Percentiles rank a stretch among this genome's conserved stretches.
phyloP scores from a whole-genome alignment of 305 asterid species.

The Solanum hybrid region DNA sequence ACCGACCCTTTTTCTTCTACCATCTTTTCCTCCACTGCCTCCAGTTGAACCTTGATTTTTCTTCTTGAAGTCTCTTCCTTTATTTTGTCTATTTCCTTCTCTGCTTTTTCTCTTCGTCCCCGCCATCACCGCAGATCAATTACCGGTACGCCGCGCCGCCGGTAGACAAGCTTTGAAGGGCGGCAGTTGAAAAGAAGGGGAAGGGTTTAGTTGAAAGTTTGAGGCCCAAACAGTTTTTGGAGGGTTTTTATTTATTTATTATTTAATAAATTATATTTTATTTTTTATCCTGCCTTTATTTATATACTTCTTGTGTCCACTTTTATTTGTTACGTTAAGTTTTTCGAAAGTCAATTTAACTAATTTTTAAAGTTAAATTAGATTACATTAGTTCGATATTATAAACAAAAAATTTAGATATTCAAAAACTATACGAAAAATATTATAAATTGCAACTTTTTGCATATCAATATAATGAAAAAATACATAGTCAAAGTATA shows the following conservation, averaged over 20 bases:
- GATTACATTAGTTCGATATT: too few relatives aligned
- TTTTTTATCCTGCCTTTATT: not conserved
- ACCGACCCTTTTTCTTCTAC: slow-evolving; percentile 37
- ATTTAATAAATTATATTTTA: not conserved
- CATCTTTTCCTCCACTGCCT: slow-evolving; percentile 14
- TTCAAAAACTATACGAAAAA: too few relatives aligned
- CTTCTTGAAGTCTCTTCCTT: slow-evolving; percentile 18
- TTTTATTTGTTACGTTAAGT: too few relatives aligned
- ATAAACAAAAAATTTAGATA: too few relatives aligned
- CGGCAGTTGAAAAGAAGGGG: not conserved
- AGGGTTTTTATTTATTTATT: not conserved
- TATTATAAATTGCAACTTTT: too few relatives aligned
- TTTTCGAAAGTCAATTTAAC: too few relatives aligned
- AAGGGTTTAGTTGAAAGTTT: not conserved
- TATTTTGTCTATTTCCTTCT: slow-evolving; percentile 15
- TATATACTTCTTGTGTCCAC: too few relatives aligned
- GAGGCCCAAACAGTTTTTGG: not conserved
- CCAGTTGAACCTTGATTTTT: slow-evolving; percentile 24
- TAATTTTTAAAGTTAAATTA: too few relatives aligned
- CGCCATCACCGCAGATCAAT: slow-evolving; percentile 19
- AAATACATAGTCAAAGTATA: too few relatives aligned
- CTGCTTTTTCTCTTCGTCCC: slow-evolving; percentile 36
- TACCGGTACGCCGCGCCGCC: not conserved
- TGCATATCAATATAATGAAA: too few relatives aligned
- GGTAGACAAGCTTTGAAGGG: not conserved